Base-by-base conservation (phyloP, 2,329 filamentous ascomycete species). In the Scopulariopsis brevicaulis region DNA sequence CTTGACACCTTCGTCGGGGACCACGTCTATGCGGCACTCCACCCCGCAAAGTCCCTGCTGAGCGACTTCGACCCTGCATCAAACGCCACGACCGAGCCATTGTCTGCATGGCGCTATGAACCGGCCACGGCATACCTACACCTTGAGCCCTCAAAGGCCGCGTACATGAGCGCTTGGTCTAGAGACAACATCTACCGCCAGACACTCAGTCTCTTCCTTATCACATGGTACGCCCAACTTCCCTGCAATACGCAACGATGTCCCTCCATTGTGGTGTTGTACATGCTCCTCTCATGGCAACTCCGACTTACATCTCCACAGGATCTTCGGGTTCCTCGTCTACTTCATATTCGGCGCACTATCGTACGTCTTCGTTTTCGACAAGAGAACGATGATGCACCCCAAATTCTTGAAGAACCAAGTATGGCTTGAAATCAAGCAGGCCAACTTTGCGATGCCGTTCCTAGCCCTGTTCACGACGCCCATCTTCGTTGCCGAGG, bases 331-430 rank as follows among this genome's bases (percentile, higher is more conserved):
- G 58, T 72, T 92, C 37, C 63, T 91, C 53, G 77, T 94, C 58
- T 97, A 96, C 79, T 96, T 93, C 71, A 66, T 89, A 63, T 90
- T 90, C 68, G 89, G 92, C 4, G 80, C 85, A 6, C 77, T 95
- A 20, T 96, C 91, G 18, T 97, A 95, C 74, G 66, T 86, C 67
- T 87, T 96, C 74, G 79, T 96, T 68, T 96, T 96, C 75, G 92
- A 96, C 74, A 94, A 96, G 73, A 81, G 84, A 50, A 94, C 89
- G 52, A 84, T 93, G 73, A 78, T 90, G 56, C 93, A 97, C 71
- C 93, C 93, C 54, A 94, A 94, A 69, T 97, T 93, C 72, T 86
- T 96, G 68, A 95, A 94, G 75, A 93, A 96, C 73, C 93, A 96
- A 72, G 86, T 96, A 62, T 77, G 79, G 60, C 81, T 91, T 65